Percentiles rank a stretch among this genome's conserved stretches.
These are phyloP conservation scores for Cercospora citrullina DNA, from an alignment of 2,329 filamentous ascomycete species.

Conservation along the genomic window DNA sequence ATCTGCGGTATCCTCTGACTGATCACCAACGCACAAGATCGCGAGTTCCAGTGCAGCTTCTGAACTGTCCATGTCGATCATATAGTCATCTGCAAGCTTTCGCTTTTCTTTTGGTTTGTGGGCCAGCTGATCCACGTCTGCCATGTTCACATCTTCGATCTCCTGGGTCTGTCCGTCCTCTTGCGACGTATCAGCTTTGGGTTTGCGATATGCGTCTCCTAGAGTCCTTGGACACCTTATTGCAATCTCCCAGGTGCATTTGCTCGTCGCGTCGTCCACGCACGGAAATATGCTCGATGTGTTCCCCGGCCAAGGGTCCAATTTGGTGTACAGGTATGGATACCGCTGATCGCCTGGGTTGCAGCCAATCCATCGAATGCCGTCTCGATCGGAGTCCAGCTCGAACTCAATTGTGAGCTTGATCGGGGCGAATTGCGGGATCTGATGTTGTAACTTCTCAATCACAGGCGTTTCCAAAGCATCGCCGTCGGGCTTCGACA, in stretches of 20 bases:
- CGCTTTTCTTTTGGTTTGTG: conserved; percentile 25
- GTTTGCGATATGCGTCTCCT: conserved; percentile 65
- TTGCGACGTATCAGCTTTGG: conserved; percentile 33
- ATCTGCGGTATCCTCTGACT: conserved; percentile 78
- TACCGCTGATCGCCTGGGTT: conserved; percentile 77
- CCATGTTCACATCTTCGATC: conserved; percentile 41
- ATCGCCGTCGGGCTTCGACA: conserved; percentile 38
- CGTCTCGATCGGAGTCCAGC: conserved; percentile 75
- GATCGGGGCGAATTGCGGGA: conserved; percentile 58
- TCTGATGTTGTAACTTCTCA: conserved; percentile 32
- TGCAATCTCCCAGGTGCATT: conserved; percentile 84
- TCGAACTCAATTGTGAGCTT: conserved; percentile 73
- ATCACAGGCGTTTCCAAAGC: conserved; percentile 33
- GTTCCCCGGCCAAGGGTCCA: conserved; percentile 73
- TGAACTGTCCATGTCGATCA: conserved; percentile 62
- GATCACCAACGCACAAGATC: conserved; percentile 85
- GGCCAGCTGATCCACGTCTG: conserved; percentile 36
- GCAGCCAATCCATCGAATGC: conserved; percentile 86
- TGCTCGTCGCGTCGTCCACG: conserved; percentile 77
- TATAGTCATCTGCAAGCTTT: conserved; percentile 39
- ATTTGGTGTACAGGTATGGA: conserved; percentile 87
- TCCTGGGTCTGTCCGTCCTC: conserved; percentile 42
- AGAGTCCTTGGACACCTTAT: conserved; percentile 84
- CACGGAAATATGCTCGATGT: conserved; percentile 90
- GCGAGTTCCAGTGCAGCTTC: conserved; percentile 86